phyloP scores from a whole-genome alignment of 192 early-diverging fungal species.

The Mortierella alpina region DNA sequence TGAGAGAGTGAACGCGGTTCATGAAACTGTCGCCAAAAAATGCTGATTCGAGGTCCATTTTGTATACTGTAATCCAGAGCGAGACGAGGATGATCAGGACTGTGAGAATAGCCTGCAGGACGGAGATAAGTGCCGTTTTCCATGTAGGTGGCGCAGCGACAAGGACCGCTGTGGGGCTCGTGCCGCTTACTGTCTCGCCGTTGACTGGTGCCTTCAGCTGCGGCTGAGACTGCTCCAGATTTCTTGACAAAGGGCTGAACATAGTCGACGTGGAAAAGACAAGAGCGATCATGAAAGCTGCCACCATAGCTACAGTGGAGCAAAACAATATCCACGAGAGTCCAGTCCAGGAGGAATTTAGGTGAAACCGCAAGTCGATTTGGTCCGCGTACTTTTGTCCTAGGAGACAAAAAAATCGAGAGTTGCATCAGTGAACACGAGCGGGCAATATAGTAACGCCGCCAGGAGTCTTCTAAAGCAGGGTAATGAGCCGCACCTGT shows the following conservation, averaged over 20 bases:
- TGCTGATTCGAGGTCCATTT: slow-evolving; percentile 38
- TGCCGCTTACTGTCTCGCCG: too few species aligned
- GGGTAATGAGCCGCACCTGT: slow-evolving; percentile 29
- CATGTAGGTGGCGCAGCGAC: not conserved
- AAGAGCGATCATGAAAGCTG: slow-evolving; percentile 3
- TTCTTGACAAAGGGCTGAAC: not conserved
- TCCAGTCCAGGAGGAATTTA: slow-evolving; percentile 39
- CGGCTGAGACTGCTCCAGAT: too few species aligned
- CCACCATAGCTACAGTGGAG: slow-evolving; percentile 4
- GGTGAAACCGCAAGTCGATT: slow-evolving; percentile 55
- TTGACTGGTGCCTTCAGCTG: too few species aligned
- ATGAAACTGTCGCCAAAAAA: slow-evolving; percentile 26
- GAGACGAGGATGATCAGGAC: slow-evolving; percentile 10
- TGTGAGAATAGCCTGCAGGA: slow-evolving; percentile 15
- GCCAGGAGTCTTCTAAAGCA: too few species aligned
- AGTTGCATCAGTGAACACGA: not conserved
- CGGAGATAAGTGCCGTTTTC: slow-evolving; percentile 5
- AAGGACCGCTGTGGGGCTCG: too few species aligned
- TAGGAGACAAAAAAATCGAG: not conserved
- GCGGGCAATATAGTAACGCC: not conserved
- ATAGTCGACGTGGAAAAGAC: not conserved
- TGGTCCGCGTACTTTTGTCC: slow-evolving; percentile 62
- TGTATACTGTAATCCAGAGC: slow-evolving; percentile 47
- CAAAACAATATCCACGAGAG: slow-evolving; percentile 53
- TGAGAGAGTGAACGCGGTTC: slow-evolving; percentile 15